A percentile compares a stretch with the other conserved stretches of the same genome.
These are phyloP conservation scores for Sanghuangporus weigelae DNA, from an alignment of 1,284 basidiomycete genomes.

Conservation along the genomic window DNA sequence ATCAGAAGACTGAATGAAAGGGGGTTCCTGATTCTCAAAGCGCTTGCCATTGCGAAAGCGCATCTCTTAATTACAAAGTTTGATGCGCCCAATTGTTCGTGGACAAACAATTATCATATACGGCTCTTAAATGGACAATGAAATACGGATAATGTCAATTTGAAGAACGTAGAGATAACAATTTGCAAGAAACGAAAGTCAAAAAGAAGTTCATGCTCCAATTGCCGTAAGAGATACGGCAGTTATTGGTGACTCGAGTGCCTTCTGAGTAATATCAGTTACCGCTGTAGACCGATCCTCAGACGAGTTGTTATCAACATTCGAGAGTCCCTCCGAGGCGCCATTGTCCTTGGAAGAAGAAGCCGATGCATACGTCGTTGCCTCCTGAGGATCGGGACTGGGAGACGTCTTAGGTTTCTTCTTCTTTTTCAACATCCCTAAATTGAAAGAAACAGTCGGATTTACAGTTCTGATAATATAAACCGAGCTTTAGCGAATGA, in stretches of 20 bases:
- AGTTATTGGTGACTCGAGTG: conserved; percentile 19
- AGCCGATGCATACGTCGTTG: conserved; percentile 3
- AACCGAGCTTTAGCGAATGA: background rate
- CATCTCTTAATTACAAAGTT: background rate
- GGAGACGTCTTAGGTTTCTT: conserved; percentile 69
- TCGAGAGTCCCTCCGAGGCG: background rate
- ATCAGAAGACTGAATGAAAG: conserved; percentile 5
- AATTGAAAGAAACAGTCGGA: conserved; percentile 2
- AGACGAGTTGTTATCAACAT: background rate
- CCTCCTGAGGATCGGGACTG: conserved; percentile 23
- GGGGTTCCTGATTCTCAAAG: background rate
- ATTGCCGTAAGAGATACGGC: conserved; percentile 15
- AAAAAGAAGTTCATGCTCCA: conserved; percentile 10
- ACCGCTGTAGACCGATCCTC: background rate
- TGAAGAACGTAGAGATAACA: background rate
- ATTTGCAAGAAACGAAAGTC: background rate
- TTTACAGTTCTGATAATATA: conserved; percentile 1
- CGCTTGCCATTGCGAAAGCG: background rate
- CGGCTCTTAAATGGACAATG: background rate
- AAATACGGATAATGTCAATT: background rate
- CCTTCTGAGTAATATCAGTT: conserved; percentile 18
- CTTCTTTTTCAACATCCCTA: conserved; percentile 78
- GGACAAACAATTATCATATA: background rate
- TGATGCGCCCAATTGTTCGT: background rate
- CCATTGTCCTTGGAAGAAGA: conserved; percentile 12